These are phyloP conservation scores for Candida railenensis DNA, from an alignment of 805 yeast species.

Conservation along the genomic window DNA sequence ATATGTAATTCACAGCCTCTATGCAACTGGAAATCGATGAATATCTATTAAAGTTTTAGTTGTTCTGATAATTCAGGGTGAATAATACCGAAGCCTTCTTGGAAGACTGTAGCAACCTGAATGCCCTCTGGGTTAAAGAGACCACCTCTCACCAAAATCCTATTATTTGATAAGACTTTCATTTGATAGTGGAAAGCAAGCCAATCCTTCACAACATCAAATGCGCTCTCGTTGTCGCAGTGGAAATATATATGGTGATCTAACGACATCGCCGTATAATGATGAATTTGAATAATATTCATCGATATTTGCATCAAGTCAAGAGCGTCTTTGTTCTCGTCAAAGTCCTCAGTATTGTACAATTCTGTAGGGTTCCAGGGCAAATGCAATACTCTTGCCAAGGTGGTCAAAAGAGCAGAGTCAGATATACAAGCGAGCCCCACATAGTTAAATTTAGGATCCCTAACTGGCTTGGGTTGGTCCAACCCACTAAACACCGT, in stretches of 20 bases:
- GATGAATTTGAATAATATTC: constrained; percentile 35
- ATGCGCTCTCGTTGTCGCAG: constrained; percentile 18
- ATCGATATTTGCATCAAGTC: constrained; percentile 26
- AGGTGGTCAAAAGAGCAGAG: constrained; percentile 38
- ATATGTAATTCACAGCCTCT: too few relatives aligned
- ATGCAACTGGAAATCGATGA: too few relatives aligned
- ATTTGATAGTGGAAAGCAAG: constrained; percentile 35
- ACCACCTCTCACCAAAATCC: constrained; percentile 38
- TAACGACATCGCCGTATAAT: constrained; percentile 45
- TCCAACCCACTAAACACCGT: constrained; percentile 39
- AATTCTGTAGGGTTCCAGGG: constrained; percentile 42
- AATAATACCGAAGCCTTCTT: constrained; percentile 37
- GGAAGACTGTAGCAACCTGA: constrained; percentile 38
- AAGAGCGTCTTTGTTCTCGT: constrained; percentile 30
- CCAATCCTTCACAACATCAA: constrained; percentile 38
- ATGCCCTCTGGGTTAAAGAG: constrained; percentile 29
- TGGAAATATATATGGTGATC: constrained; percentile 47
- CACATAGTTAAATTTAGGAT: constrained; percentile 29
- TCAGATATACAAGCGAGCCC: constrained; percentile 40
- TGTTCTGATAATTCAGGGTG: constrained; percentile 8
- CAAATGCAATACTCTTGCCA: constrained; percentile 40
- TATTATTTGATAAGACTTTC: constrained; percentile 30
- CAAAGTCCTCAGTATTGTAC: constrained; percentile 28
- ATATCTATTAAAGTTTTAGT: too few relatives aligned
- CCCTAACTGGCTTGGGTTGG: constrained; percentile 19